phyloP scores from a whole-genome alignment of 306 rosid species.

The Ammopiptanthus mongolicus region DNA sequence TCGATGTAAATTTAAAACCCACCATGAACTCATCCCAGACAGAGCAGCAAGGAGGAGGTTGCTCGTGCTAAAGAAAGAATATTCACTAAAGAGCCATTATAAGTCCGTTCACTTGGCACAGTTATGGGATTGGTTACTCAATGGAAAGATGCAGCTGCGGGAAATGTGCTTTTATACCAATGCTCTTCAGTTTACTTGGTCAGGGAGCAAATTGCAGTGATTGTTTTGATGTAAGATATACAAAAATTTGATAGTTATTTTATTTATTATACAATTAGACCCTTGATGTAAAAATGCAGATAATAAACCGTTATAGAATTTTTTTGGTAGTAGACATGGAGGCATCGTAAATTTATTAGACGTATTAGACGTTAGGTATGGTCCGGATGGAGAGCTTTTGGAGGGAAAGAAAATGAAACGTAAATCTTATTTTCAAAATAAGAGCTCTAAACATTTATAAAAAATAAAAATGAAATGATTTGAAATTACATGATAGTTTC shows the following conservation, averaged over 20 bases:
- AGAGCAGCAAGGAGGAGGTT: conserved; percentile 83
- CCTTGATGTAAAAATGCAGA: conserved; percentile 15
- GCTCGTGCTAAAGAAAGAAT: conserved; percentile 55
- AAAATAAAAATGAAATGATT: too few relatives aligned
- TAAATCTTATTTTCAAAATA: too few relatives aligned
- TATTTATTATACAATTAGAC: conserved; percentile 5
- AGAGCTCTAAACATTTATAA: too few relatives aligned
- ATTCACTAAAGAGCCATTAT: neutral
- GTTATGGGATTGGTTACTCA: conserved; percentile 13
- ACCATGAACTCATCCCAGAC: conserved; percentile 49
- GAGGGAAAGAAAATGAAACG: neutral
- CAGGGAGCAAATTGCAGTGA: conserved; percentile 2
- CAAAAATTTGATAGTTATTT: neutral
- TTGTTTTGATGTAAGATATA: conserved; percentile 5
- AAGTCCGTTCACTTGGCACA: conserved; percentile 1
- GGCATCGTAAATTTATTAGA: neutral
- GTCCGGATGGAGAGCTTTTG: neutral
- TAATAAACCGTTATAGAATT: neutral
- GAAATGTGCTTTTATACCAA: conserved; percentile 18
- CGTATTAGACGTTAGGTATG: neutral
- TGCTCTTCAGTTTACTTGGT: conserved; percentile 15
- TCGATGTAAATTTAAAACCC: conserved; percentile 68
- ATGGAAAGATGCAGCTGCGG: conserved; percentile 9
- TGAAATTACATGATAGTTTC: neutral
- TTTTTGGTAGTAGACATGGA: neutral